Percentiles rank a stretch among this genome's conserved stretches.
phyloP scores from a whole-genome alignment of 345 rosid species.

The Eucalyptus leucophloia region DNA sequence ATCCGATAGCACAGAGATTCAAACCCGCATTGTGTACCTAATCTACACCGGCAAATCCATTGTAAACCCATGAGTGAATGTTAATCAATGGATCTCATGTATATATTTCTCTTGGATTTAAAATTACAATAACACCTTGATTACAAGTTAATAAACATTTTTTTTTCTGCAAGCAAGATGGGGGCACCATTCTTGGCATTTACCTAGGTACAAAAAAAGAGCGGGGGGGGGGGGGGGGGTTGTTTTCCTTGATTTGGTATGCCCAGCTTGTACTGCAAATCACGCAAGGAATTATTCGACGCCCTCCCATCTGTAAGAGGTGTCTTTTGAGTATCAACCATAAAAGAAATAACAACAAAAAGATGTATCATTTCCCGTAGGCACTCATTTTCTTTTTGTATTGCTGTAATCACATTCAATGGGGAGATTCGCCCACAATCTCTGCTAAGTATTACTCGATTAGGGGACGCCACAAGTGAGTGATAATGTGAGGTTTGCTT shows the following conservation, averaged over 20 bases:
- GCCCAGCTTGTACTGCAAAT: not conserved
- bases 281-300: not conserved
- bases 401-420: not conserved
- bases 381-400: too few species aligned
- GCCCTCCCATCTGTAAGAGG: not conserved
- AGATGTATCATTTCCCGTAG: not conserved
- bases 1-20: too few species aligned
- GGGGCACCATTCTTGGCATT: not conserved
- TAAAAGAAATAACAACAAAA: not conserved
- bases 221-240: not conserved
- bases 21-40: not conserved
- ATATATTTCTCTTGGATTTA: not conserved
- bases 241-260: not conserved
- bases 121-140: not conserved
- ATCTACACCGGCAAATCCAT: not conserved
- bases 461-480: not conserved
- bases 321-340: not conserved
- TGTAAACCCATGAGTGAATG: not conserved
- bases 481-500: not conserved
- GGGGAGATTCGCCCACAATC: not conserved
- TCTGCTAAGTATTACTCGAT: not conserved
- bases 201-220: not conserved
- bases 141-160: not conserved
- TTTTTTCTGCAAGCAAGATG: not conserved
- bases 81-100: not conserved